Conservation (phyloP, 306 rosid species). For the Biancaea sappan region DNA sequence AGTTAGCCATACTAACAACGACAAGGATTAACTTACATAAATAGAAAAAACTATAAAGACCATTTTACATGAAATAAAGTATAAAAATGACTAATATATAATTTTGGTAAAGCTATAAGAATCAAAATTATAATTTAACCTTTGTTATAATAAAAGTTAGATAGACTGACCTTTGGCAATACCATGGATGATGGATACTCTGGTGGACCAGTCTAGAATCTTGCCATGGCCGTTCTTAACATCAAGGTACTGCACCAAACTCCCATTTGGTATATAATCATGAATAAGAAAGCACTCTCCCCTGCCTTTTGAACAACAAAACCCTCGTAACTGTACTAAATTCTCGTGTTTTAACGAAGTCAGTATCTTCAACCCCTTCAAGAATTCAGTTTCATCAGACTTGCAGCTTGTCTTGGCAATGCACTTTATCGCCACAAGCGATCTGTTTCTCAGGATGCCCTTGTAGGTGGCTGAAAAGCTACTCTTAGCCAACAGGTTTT, state of each 20-base stretch:
- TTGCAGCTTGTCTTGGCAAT: constrained; percentile 84
- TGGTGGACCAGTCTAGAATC: constrained; percentile 77
- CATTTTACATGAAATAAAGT: too few species aligned
- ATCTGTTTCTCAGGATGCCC: constrained; percentile 76
- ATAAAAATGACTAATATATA: too few species aligned
- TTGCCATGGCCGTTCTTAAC: constrained; percentile 40
- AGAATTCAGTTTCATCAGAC: constrained; percentile 75
- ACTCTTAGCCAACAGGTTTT: constrained; percentile 62
- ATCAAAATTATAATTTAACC: too few species aligned
- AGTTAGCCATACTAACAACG: too few species aligned
- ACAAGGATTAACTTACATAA: too few species aligned
- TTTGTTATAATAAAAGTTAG: too few species aligned
- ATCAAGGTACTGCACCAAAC: constrained; percentile 65
- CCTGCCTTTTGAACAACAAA: constrained; percentile 80
- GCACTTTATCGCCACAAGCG: constrained; percentile 69
- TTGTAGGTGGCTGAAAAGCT: constrained; percentile 58
- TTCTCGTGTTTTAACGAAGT: constrained; percentile 72
- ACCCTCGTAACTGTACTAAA: constrained; percentile 81
- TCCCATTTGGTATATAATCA: constrained; percentile 65
- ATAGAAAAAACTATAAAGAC: too few species aligned
- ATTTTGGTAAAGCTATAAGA: too few species aligned
- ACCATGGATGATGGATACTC: constrained; percentile 75
- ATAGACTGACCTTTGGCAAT: constrained; percentile 75
- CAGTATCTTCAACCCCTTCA: constrained; percentile 78
- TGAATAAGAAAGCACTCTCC: constrained; percentile 84